Base-by-base conservation (phyloP, 805 yeast species). In the Wickerhamomyces tratensis region DNA sequence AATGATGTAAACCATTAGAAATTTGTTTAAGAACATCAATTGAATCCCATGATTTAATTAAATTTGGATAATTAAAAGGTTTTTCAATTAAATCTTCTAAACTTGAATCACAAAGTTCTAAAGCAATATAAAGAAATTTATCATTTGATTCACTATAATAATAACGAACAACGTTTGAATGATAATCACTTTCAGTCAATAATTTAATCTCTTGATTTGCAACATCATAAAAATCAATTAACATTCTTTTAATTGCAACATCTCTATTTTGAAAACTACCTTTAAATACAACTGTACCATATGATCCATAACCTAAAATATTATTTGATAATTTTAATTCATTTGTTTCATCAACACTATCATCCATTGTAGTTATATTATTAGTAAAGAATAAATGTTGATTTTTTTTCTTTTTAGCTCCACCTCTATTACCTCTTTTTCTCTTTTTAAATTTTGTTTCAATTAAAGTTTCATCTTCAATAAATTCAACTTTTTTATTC, bases 191-290 rank as follows among this genome's bases (percentile, higher is more conserved):
- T 58, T 91, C 97, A 45, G 91, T 95, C 33, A 91, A 64, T 12
- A 91, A 62, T 26, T 81, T 74, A 11, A 93, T 94, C 56, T 91
- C 98, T 51, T 86, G 95, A 8, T 87, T 81, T 2, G 98, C 98
- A 44, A 91, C 77, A 54, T 93, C 97, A 61, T 85, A 91, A 56
- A 89, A 93, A 57, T 89, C 96, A 34, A 89, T 71, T 41, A 93
- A 67, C 95, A 93, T 86, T 53, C 98, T 67, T 59, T 93, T 93
- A 7, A 93, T 94, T 0, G 98, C 98, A 6, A 93, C 98, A 1
- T 95, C 96, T 43, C 98, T 72, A 50, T 79, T 82, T 56, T 91
- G 96, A 64, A 89, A 93, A 5, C 77, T 74, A 1, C 98, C 98
- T 56, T 82, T 78, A 57, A 79, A 87, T 1, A 93, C 98, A 29